Percentiles rank a stretch among this genome's conserved stretches.
Conservation (phyloP, 331 rosid genomes). For the Dryas integrifolia region DNA sequence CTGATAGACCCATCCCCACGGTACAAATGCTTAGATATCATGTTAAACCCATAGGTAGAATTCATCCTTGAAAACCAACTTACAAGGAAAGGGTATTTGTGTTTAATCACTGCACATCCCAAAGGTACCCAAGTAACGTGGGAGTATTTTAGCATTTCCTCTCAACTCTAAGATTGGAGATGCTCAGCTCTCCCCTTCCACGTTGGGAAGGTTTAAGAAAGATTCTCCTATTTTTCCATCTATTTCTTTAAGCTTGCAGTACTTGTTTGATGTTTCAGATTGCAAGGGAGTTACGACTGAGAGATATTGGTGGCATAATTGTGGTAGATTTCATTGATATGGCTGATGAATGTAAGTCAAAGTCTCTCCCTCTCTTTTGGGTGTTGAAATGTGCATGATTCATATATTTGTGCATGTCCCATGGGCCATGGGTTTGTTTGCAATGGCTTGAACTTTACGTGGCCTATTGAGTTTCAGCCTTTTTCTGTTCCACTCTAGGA, state of each 20-base stretch:
- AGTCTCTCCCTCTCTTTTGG: constrained; percentile 23
- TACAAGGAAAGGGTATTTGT: too few species aligned
- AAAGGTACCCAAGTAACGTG: too few species aligned
- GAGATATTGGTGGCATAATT: constrained; percentile 97
- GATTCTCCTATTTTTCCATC: constrained; percentile 18
- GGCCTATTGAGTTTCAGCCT: not conserved
- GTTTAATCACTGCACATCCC: too few species aligned
- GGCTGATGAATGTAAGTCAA: constrained; percentile 80
- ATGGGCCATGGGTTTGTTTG: not conserved
- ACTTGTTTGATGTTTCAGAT: constrained; percentile 60
- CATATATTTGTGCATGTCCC: constrained; percentile 2
- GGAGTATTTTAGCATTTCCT: too few species aligned
- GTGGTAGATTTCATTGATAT: constrained; percentile 97
- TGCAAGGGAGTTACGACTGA: constrained; percentile 87
- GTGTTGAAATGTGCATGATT: constrained; percentile 1
- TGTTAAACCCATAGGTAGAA: not conserved
- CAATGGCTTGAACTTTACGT: not conserved
- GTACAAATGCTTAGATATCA: not conserved
- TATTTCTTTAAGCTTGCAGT: constrained; percentile 10
- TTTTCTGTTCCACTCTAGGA: not conserved
- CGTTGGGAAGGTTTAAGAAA: not conserved
- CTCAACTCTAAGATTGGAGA: too few species aligned
- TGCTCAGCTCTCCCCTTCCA: too few species aligned
- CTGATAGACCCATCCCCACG: too few species aligned
- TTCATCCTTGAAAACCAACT: not conserved